Evolutionary conservation across 2,329 filamentous ascomycete genomes (phyloP).

Genomic region (Ceratocystis huliohia): DNA sequence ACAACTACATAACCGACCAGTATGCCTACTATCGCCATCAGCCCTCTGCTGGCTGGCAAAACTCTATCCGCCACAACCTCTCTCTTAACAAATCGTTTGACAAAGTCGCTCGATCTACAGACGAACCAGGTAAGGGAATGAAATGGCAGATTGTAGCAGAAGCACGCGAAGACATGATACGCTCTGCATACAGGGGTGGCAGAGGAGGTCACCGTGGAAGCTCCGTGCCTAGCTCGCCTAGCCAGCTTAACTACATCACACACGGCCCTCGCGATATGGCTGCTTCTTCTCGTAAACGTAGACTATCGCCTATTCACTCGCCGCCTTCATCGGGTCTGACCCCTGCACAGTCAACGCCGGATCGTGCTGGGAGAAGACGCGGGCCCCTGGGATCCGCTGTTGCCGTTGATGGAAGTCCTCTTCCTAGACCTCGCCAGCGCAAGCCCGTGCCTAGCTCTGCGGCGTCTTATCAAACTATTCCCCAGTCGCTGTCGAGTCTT

Average conservation of each 20-base stretch:
- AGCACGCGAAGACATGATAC: constrained; percentile 74
- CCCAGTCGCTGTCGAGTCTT: constrained; percentile 32
- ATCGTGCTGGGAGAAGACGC: constrained; percentile 30
- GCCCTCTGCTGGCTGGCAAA: constrained; percentile 76
- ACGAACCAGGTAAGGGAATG: constrained; percentile 97
- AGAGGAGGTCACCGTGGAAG: constrained; percentile 54
- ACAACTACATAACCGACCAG: constrained; percentile 78
- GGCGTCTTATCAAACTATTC: constrained; percentile 30
- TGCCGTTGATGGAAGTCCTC: constrained; percentile 47
- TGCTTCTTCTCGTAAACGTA: constrained; percentile 43
- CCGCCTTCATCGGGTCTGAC: constrained; percentile 40
- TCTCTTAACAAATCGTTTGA: constrained; percentile 91
- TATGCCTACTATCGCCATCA: constrained; percentile 91
- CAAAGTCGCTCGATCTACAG: constrained; percentile 81
- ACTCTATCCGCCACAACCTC: constrained; percentile 92
- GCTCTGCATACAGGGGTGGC: constrained; percentile 51
- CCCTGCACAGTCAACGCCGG: constrained; percentile 45
- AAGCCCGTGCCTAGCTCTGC: constrained; percentile 17
- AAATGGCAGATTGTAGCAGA: constrained; percentile 92
- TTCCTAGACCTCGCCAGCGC: constrained; percentile 39
- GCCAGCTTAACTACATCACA: constrained; percentile 47
- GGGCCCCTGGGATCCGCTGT: constrained; percentile 27
- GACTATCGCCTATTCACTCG: constrained; percentile 42
- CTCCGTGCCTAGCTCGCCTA: constrained; percentile 57
- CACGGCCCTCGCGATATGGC: constrained; percentile 46